Evolutionary conservation across 208 protist species (phyloP).

Genomic region (Leishmania gerbilli): DNA sequence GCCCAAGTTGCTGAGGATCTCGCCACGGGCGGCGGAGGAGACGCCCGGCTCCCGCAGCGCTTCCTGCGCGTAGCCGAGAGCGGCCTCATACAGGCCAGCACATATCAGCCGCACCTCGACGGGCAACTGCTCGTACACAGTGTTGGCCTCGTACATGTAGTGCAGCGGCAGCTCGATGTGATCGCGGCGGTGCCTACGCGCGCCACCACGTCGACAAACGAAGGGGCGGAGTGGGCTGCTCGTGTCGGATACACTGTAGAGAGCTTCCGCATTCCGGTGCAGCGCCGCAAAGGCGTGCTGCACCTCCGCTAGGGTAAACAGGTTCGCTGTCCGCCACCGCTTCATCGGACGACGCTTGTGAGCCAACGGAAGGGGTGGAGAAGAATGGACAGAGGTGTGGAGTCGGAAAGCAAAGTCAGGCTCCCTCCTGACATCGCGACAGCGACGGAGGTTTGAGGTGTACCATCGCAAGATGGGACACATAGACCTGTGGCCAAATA

Average conservation of each 20-base stretch:
- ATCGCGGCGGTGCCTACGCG: conserved; percentile 15
- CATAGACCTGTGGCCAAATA: background rate
- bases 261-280: conserved; percentile 4
- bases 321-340: conserved; percentile 19
- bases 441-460: background rate
- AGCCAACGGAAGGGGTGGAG: background rate
- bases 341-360: conserved; percentile 12
- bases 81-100: conserved; percentile 36
- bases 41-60: conserved; percentile 26
- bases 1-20: conserved; percentile 32
- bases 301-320: conserved; percentile 41
- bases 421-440: background rate
- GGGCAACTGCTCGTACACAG: conserved; percentile 29
- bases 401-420: background rate
- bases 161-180: conserved; percentile 40
- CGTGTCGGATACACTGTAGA: background rate
- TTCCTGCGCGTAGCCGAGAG: conserved; percentile 32
- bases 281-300: conserved; percentile 46
- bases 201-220: conserved; percentile 13
- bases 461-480: background rate
- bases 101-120: conserved; percentile 36
- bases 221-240: conserved; percentile 15
- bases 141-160: conserved; percentile 9
- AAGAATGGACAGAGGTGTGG: background rate
- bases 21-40: conserved; percentile 13